Conservation (phyloP, 1,284 basidiomycete genomes). For the Puccinia horiana region DNA sequence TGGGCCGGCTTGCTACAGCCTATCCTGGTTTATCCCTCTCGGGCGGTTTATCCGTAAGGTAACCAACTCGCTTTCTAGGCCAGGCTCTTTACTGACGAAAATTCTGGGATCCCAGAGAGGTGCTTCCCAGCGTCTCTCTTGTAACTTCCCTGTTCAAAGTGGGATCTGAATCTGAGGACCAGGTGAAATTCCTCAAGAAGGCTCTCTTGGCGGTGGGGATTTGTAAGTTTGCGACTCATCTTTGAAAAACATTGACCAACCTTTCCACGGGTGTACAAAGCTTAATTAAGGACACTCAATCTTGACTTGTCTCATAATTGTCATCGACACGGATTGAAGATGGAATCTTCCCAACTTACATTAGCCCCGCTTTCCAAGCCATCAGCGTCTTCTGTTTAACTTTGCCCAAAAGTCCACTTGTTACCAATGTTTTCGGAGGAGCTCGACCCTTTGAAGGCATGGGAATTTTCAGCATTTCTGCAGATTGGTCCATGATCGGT, state of each 20-base stretch:
- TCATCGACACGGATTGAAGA: neutral
- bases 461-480: slow-evolving; percentile 25
- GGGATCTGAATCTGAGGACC: slow-evolving; percentile 13
- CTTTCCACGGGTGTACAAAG: neutral
- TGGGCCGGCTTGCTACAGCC: slow-evolving; percentile 42
- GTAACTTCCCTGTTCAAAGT: slow-evolving; percentile 6
- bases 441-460: slow-evolving; percentile 39
- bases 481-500: slow-evolving; percentile 41
- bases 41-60: slow-evolving; percentile 25
- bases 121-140: slow-evolving; percentile 22
- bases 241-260: neutral
- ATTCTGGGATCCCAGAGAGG: neutral
- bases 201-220: slow-evolving; percentile 12
- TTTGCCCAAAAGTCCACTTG: neutral
- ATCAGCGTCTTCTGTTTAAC: slow-evolving; percentile 40
- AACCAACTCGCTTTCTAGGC: neutral
- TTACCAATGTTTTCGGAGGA: slow-evolving; percentile 35
- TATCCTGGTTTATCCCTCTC: slow-evolving; percentile 31
- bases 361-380: slow-evolving; percentile 34
- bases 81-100: neutral
- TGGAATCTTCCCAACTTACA: slow-evolving; percentile 39
- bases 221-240: slow-evolving; percentile 6
- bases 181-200: slow-evolving; percentile 36
- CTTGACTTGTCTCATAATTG: neutral
- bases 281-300: neutral